Evolutionary conservation across 2,329 filamentous ascomycete species (phyloP).

Genomic region (Zymoseptoria brevis): DNA sequence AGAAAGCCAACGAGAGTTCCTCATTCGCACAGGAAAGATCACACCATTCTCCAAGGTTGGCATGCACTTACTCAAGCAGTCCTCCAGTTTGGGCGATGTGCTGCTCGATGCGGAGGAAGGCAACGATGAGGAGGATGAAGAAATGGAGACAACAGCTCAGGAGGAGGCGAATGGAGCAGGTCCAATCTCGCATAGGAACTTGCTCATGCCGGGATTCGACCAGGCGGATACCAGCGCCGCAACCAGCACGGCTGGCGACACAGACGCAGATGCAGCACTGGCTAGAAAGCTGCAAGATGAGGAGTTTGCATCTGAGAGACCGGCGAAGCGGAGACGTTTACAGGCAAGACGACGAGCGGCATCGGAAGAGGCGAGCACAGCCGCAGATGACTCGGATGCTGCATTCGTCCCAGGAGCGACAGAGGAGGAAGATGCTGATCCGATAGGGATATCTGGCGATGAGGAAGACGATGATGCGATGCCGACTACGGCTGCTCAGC

Average conservation of each 20-base stretch:
- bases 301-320: conserved; percentile 30
- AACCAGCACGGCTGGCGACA: conserved; percentile 13
- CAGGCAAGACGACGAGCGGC: conserved; percentile 19
- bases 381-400: conserved; percentile 33
- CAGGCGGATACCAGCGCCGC: conserved; percentile 20
- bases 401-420: conserved; percentile 31
- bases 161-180: conserved; percentile 17
- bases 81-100: conserved; percentile 66
- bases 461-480: conserved; percentile 31
- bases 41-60: conserved; percentile 84
- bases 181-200: conserved; percentile 40
- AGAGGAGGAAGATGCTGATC: conserved; percentile 33
- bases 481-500: conserved; percentile 22
- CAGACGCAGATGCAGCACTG: conserved; percentile 26
- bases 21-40: conserved; percentile 94
- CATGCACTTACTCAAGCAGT: conserved; percentile 52
- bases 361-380: conserved; percentile 16
- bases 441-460: conserved; percentile 33
- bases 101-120: conserved; percentile 78
- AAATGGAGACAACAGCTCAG: conserved; percentile 20
- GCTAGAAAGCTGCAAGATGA: conserved; percentile 28
- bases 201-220: conserved; percentile 43
- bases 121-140: conserved; percentile 36
- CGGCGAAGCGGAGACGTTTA: conserved; percentile 37
- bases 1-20: conserved; percentile 78